phyloP scores from a whole-genome alignment of 1,139 yeast species.

The Saccharomyces hybrid region DNA sequence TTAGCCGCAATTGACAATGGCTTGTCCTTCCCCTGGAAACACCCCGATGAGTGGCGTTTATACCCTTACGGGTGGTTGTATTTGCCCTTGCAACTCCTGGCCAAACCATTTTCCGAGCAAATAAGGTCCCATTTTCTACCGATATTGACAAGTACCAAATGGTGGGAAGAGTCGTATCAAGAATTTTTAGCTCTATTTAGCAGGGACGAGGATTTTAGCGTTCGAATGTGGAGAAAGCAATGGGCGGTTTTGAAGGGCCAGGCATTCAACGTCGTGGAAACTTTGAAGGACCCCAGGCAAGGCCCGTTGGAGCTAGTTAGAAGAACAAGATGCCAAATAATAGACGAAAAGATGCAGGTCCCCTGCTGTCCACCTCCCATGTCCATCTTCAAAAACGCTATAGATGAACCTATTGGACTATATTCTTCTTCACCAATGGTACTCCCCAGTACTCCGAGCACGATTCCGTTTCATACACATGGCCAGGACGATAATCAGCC shows the following conservation, averaged over 20 bases:
- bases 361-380: constrained; percentile 39
- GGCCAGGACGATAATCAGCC: background rate
- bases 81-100: constrained; percentile 55
- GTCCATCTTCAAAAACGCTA: constrained; percentile 29
- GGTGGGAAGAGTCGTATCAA: constrained; percentile 64
- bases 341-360: constrained; percentile 57
- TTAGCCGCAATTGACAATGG: constrained; percentile 78
- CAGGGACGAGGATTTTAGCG: constrained; percentile 55
- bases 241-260: constrained; percentile 72
- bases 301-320: constrained; percentile 66
- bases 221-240: constrained; percentile 61
- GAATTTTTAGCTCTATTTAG: constrained; percentile 44
- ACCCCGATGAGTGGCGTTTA: constrained; percentile 77
- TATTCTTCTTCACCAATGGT: constrained; percentile 5
- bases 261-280: constrained; percentile 68
- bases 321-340: constrained; percentile 48
- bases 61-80: constrained; percentile 78
- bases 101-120: constrained; percentile 55
- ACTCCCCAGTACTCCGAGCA: constrained; percentile 3
- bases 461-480: background rate
- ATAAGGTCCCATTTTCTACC: constrained; percentile 56
- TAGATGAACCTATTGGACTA: constrained; percentile 28
- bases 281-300: constrained; percentile 47
- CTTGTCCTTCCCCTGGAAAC: constrained; percentile 73
- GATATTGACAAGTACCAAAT: constrained; percentile 50